Evolutionary conservation across 257 asterid species (phyloP).

Genomic region (Nicotiana paniculata): DNA sequence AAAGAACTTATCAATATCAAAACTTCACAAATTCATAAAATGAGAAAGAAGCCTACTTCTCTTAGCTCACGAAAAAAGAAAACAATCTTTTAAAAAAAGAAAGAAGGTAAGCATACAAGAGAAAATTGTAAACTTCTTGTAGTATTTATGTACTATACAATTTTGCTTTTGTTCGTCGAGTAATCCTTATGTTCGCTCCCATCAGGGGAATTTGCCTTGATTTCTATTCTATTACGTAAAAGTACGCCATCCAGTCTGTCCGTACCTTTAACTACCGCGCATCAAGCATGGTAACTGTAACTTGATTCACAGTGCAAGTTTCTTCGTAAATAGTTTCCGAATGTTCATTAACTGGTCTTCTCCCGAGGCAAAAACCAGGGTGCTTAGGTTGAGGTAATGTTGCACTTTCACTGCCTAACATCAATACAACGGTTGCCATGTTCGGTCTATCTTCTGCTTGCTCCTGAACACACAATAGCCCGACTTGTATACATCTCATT

Average conservation of each 20-base stretch:
- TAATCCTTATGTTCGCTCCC: neutral
- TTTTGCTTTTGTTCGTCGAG: neutral
- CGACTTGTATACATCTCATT: conserved; percentile 39
- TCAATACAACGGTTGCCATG: conserved; percentile 34
- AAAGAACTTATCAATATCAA: neutral
- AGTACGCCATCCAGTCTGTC: neutral
- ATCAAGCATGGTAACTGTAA: conserved; percentile 31
- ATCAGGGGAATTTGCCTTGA: neutral
- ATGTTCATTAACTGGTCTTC: conserved; percentile 22
- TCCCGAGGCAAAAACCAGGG: conserved; percentile 37
- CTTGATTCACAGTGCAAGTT: conserved; percentile 28
- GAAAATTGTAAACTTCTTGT: neutral
- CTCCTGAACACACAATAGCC: conserved; percentile 42
- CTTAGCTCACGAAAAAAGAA: neutral
- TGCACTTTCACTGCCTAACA: conserved; percentile 34
- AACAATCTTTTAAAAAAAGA: neutral
- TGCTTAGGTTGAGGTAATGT: conserved; percentile 36
- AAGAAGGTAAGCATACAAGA: neutral
- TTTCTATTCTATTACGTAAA: neutral
- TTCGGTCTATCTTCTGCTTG: conserved; percentile 42
- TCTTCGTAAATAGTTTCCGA: conserved; percentile 29
- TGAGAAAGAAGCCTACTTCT: neutral
- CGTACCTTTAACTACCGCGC: conserved; percentile 20
- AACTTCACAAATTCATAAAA: neutral
- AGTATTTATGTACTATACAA: neutral